Evolutionary conservation across 495 filamentous ascomycete species (phyloP).

Genomic region (Echria macrotheca): DNA sequence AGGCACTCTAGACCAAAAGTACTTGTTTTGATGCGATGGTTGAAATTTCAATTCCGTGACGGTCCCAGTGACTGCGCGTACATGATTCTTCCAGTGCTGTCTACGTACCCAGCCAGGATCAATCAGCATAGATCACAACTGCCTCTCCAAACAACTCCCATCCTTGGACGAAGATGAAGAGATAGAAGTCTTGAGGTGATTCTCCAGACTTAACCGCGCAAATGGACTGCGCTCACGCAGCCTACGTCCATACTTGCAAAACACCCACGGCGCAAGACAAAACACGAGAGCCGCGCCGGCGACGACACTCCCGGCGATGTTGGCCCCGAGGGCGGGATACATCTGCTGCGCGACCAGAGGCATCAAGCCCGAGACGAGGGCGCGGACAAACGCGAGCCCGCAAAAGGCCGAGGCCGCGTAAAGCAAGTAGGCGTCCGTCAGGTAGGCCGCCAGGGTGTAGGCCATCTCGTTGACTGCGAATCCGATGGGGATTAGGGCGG

Average conservation of each 20-base stretch:
- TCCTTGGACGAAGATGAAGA: too few species aligned
- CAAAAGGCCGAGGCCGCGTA: conserved; percentile 50
- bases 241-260: conserved; percentile 38
- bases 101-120: too few species aligned
- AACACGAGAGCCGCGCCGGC: conserved; percentile 41
- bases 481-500: conserved; percentile 41
- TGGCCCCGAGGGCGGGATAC: conserved; percentile 39
- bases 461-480: conserved; percentile 49
- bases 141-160: too few species aligned
- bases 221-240: conserved; percentile 44
- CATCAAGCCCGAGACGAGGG: conserved; percentile 39
- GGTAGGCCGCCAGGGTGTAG: conserved; percentile 45
- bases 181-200: conserved; percentile 3
- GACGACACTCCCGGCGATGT: conserved; percentile 41
- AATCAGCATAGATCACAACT: too few species aligned
- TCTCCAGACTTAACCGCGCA: conserved; percentile 33
- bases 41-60: too few species aligned
- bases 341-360: conserved; percentile 44
- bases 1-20: too few species aligned
- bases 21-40: too few species aligned
- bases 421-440: conserved; percentile 48
- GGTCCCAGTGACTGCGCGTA: too few species aligned
- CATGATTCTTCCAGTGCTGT: too few species aligned
- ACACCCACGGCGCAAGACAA: conserved; percentile 21
- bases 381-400: conserved; percentile 41